Base-by-base conservation (phyloP, 345 rosid species). In the Ceriops decandra region DNA sequence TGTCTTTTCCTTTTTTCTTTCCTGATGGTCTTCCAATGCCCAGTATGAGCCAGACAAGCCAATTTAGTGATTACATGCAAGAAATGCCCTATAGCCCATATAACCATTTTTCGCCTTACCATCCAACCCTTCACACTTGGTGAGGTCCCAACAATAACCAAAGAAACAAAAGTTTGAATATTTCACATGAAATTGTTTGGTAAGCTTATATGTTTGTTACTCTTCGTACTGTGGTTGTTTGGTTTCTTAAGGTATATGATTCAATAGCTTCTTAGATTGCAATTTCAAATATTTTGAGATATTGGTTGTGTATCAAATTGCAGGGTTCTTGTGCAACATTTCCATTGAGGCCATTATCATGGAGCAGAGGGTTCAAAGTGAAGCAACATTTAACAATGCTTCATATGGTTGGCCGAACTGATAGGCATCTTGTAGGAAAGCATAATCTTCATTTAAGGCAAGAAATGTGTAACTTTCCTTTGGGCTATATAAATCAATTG, bases 311-410 rank as follows among this genome's bases (percentile, higher is more conserved):
- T 58, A 46, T 69, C 76, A 60, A 74, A 28, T 71, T 69, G 58
- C 83, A 93, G 98, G 92, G 87, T 85, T 88, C 96, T 71, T 76
- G 67, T 79, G 84, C 82, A 64, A 62, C 84, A 62, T 74, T 79
- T 81, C 85, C 90, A 67, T 65, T 79, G 4, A 83, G 84, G 79
- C 79, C 81, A 70, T 82, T 81, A 62, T 71, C 91, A 77, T 80
- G 86, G 87, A 84, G 82, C 82, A 87, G 68, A 76, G 89, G 88
- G 60, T 74, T 85, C 76, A 67, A 61, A 38, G 66, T 77, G 66
- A 87, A 62, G 84, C 80, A 80, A 64, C 79, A 75, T 78, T 68
- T 80, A 68, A 69, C 79, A 47, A 78, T 68, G 30, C 66, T 81
- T 75, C 85, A 72, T 26, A 64, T 82, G 71, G 71, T 77, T 81